These are phyloP conservation scores for Apiotrichum porosum DNA, from an alignment of 1,284 basidiomycete species.

Conservation along the genomic window DNA sequence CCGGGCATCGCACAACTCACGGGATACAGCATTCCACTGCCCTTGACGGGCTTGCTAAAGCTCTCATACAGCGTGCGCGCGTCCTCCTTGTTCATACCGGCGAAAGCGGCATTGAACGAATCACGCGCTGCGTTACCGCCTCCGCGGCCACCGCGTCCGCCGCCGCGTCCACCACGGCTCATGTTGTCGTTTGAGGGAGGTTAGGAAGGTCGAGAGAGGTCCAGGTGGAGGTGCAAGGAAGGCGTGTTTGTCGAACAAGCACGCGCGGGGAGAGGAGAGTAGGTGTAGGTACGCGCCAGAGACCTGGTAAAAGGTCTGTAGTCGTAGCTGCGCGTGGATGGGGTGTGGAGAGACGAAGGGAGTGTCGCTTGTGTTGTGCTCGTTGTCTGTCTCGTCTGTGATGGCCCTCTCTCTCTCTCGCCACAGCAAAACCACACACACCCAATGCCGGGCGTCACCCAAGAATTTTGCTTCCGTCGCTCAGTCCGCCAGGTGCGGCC, in stretches of 20 bases:
- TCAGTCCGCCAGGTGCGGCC: no score
- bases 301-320: no score
- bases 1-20: slow-evolving; percentile 19
- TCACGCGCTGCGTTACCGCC: slow-evolving; percentile 15
- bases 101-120: slow-evolving; percentile 20
- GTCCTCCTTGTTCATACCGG: slow-evolving; percentile 22
- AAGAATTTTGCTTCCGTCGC: no score
- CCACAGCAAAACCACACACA: no score
- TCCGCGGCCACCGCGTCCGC: slow-evolving; percentile 16
- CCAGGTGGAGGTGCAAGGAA: background rate
- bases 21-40: slow-evolving; percentile 39
- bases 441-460: no score
- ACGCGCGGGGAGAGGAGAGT: background rate
- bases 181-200: no score
- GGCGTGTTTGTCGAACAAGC: background rate
- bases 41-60: slow-evolving; percentile 23
- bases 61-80: slow-evolving; percentile 17
- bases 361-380: no score
- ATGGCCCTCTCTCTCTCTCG: no score
- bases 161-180: slow-evolving; percentile 10
- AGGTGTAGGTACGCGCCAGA: no score
- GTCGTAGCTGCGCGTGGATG: no score
- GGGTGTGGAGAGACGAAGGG: no score
- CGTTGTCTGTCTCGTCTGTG: no score
- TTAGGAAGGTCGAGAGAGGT: background rate